These are phyloP conservation scores for Aureobasidium sp. DNA, from an alignment of 2,329 filamentous ascomycete species.

Conservation along the genomic window DNA sequence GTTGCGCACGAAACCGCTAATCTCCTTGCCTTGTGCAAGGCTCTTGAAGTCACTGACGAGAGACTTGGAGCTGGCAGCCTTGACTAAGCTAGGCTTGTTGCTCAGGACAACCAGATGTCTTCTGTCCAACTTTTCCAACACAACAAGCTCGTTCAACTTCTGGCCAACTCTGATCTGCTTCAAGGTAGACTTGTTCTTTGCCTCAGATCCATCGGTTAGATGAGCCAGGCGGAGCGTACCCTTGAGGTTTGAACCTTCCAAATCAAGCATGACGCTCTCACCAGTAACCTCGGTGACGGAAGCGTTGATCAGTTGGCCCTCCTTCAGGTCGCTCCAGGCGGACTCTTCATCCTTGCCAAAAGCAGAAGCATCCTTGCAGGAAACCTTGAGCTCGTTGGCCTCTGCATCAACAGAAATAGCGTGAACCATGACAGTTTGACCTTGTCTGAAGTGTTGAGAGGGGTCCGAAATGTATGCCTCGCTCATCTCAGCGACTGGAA, in stretches of 20 bases:
- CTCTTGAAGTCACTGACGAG: conserved; percentile 68
- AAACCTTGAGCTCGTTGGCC: conserved; percentile 68
- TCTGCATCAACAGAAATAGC: conserved; percentile 73
- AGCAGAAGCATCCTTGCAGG: conserved; percentile 80
- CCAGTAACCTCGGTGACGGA: conserved; percentile 49
- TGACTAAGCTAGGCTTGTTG: conserved; percentile 75
- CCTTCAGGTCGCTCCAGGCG: conserved; percentile 64
- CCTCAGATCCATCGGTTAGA: conserved; percentile 73
- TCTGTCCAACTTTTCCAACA: conserved; percentile 77
- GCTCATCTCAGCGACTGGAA: conserved; percentile 95
- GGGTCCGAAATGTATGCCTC: conserved; percentile 91
- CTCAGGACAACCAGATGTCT: conserved; percentile 70
- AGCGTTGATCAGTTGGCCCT: conserved; percentile 69
- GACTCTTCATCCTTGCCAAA: conserved; percentile 70
- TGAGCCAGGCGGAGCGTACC: conserved; percentile 72
- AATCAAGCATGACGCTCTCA: conserved; percentile 56
- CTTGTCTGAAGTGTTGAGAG: conserved; percentile 77
- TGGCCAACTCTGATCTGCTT: conserved; percentile 82
- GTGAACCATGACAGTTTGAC: conserved; percentile 87
- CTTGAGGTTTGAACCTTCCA: conserved; percentile 66
- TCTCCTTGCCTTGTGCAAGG: conserved; percentile 58
- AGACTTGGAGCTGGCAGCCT: conserved; percentile 63
- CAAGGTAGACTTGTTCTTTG: conserved; percentile 69
- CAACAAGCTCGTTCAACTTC: conserved; percentile 69
- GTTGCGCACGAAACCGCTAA: conserved; percentile 77